Percentiles rank a stretch among this genome's conserved stretches.
These are phyloP conservation scores for Teratosphaeria nubilosa DNA, from an alignment of 2,329 filamentous ascomycete genomes.

Conservation along the genomic window DNA sequence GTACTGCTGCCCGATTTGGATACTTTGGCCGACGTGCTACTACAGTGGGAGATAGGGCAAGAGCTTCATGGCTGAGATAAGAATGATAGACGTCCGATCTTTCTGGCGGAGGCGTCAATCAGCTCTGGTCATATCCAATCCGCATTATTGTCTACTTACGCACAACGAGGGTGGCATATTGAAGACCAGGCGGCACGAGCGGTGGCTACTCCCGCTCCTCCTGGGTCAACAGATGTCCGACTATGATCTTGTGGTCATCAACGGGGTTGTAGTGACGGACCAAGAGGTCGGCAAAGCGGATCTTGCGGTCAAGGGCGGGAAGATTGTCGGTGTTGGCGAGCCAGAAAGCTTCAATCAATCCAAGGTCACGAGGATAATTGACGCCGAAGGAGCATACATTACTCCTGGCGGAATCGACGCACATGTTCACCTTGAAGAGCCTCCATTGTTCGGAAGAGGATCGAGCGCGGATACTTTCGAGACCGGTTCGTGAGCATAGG, in stretches of 20 bases:
- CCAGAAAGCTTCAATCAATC: slow-evolving; percentile 21
- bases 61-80: neutral
- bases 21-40: neutral
- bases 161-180: neutral
- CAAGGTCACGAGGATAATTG: slow-evolving; percentile 29
- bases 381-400: slow-evolving; percentile 37
- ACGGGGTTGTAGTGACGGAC: slow-evolving; percentile 34
- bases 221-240: neutral
- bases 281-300: slow-evolving; percentile 29
- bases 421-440: slow-evolving; percentile 40
- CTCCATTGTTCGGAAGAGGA: slow-evolving; percentile 24
- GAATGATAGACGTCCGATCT: neutral
- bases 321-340: slow-evolving; percentile 27
- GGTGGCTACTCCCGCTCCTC: neutral
- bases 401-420: slow-evolving; percentile 41
- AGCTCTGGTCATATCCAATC: neutral
- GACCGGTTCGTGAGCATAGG: slow-evolving; percentile 19
- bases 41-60: neutral
- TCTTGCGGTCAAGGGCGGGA: slow-evolving; percentile 35
- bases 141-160: neutral
- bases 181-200: neutral
- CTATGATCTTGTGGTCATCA: slow-evolving; percentile 32
- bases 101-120: neutral
- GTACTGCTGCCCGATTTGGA: neutral
- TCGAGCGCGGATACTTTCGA: slow-evolving; percentile 38